These are phyloP conservation scores for Phyllachora maydis DNA, from an alignment of 2,329 filamentous ascomycete species.

Conservation along the genomic window DNA sequence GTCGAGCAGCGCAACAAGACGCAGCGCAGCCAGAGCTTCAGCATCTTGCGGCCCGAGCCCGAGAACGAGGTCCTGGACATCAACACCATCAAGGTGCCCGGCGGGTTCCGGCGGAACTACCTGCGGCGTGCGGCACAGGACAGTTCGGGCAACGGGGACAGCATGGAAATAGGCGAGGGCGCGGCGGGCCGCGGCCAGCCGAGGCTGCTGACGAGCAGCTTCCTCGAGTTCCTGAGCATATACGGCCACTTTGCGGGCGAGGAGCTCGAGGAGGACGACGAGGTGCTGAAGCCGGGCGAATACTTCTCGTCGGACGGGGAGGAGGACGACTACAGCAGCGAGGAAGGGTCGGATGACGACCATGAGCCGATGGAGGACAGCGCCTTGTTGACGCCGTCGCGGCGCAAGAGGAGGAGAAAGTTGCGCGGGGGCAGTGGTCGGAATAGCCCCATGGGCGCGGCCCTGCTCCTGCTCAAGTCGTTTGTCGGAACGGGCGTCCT, in stretches of 20 bases:
- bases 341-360: conserved; percentile 40
- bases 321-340: conserved; percentile 32
- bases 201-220: conserved; percentile 70
- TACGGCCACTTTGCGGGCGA: conserved; percentile 98
- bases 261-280: conserved; percentile 89
- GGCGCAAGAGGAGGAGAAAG: conserved; percentile 57
- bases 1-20: conserved; percentile 45
- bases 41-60: conserved; percentile 53
- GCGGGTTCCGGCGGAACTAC: conserved; percentile 83
- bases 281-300: conserved; percentile 68
- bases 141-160: conserved; percentile 16
- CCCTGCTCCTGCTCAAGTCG: conserved; percentile 78
- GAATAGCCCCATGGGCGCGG: conserved; percentile 60
- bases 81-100: conserved; percentile 76
- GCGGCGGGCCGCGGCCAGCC: conserved; percentile 20
- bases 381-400: conserved; percentile 57
- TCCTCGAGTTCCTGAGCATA: conserved; percentile 84
- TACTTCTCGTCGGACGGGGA: conserved; percentile 72
- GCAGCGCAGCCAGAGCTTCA: conserved; percentile 77
- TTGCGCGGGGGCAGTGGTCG: conserved; percentile 52
- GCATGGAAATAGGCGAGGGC: conserved; percentile 11
- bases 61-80: conserved; percentile 71
- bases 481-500: conserved; percentile 94
- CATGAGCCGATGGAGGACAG: conserved; percentile 75
- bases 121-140: conserved; percentile 56